phyloP scores from a whole-genome alignment of 768 basidiomycete species.

The Amanita muscaria region DNA sequence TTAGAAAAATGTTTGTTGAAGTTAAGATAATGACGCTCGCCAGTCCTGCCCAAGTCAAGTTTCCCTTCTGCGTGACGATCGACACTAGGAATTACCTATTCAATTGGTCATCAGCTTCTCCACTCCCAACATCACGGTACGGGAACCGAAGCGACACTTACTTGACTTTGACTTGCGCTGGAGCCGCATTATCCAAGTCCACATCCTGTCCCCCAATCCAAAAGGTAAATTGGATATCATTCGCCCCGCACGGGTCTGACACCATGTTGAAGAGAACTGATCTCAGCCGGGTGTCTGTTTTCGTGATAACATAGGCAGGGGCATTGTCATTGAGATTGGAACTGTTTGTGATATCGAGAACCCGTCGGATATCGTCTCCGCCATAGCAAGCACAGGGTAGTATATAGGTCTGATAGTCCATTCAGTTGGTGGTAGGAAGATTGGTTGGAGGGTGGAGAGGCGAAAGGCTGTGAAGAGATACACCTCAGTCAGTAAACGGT shows the following conservation, averaged over 20 bases:
- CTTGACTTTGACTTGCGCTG: slow-evolving; percentile 40
- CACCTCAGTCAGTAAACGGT: slow-evolving; percentile 16
- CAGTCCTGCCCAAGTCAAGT: slow-evolving; percentile 76
- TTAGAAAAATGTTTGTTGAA: background rate
- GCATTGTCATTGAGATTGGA: slow-evolving; percentile 37
- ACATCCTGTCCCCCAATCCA: slow-evolving; percentile 19
- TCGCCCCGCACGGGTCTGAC: slow-evolving; percentile 47
- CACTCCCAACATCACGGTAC: too few relatives aligned
- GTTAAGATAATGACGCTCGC: slow-evolving; percentile 23
- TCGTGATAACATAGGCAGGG: slow-evolving; percentile 74
- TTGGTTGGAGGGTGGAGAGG: slow-evolving; percentile 47
- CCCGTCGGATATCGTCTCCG: slow-evolving; percentile 59
- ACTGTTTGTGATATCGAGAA: slow-evolving; percentile 55
- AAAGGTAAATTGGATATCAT: slow-evolving; percentile 25
- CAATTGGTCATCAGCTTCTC: too few relatives aligned
- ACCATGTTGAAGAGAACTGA: slow-evolving; percentile 72
- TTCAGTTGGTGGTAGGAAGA: slow-evolving; percentile 44
- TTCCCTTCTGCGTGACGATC: slow-evolving; percentile 49
- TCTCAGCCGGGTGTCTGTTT: slow-evolving; percentile 47
- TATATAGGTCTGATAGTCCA: slow-evolving; percentile 73
- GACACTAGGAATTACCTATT: slow-evolving; percentile 50
- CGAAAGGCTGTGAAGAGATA: slow-evolving; percentile 22
- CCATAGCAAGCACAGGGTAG: slow-evolving; percentile 62
- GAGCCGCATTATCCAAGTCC: slow-evolving; percentile 22
- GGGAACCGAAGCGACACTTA: slow-evolving; percentile 27